A percentile compares a stretch with the other conserved stretches of the same genome.
Evolutionary conservation across 352 stramenopile genomes (phyloP).

Genomic region (Pythium vanterpoolii): DNA sequence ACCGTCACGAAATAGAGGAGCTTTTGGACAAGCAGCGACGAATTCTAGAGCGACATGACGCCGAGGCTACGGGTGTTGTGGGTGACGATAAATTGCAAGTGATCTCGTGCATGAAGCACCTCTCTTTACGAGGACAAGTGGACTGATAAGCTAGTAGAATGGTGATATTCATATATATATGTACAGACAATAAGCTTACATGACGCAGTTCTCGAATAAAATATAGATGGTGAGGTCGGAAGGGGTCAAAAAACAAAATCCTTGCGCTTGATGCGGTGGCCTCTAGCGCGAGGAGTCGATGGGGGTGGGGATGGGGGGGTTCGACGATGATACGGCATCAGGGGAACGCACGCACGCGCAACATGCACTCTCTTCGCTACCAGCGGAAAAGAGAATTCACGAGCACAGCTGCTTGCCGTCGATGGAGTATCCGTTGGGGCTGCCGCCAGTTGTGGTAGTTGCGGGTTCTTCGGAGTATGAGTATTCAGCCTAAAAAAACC

Average conservation of each 20-base stretch:
- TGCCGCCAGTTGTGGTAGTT: constrained; percentile 5
- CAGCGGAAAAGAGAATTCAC: constrained; percentile 36
- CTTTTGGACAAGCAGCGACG: constrained; percentile 36
- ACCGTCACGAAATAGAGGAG: constrained; percentile 44
- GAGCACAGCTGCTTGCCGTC: constrained; percentile 78
- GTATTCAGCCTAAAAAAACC: constrained; percentile 18
- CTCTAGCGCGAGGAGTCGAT: constrained; percentile 1
- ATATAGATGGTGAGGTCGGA: constrained; percentile 17
- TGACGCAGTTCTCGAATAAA: constrained; percentile 26
- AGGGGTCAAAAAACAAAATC: constrained; percentile 19
- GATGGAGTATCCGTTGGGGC: constrained; percentile 42
- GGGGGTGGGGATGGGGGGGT: constrained; percentile 2
- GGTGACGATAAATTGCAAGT: constrained; percentile 54
- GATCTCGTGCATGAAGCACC: constrained; percentile 69
- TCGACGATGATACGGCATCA: constrained; percentile 5
- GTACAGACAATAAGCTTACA: constrained; percentile 33
- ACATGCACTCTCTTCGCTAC: constrained; percentile 32
- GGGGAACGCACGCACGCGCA: constrained; percentile 14
- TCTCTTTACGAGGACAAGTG: constrained; percentile 46
- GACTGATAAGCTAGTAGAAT: constrained; percentile 7
- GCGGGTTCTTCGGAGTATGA: constrained; percentile 23
- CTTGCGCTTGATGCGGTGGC: constrained; percentile 3
- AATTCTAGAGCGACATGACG: constrained; percentile 40
- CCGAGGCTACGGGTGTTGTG: constrained; percentile 31
- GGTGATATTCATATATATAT: constrained; percentile 24